A percentile compares a stretch with the other conserved stretches of the same genome.
Evolutionary conservation across 163 green algal genomes (phyloP).

Genomic region (Scenedesmus sp.): DNA sequence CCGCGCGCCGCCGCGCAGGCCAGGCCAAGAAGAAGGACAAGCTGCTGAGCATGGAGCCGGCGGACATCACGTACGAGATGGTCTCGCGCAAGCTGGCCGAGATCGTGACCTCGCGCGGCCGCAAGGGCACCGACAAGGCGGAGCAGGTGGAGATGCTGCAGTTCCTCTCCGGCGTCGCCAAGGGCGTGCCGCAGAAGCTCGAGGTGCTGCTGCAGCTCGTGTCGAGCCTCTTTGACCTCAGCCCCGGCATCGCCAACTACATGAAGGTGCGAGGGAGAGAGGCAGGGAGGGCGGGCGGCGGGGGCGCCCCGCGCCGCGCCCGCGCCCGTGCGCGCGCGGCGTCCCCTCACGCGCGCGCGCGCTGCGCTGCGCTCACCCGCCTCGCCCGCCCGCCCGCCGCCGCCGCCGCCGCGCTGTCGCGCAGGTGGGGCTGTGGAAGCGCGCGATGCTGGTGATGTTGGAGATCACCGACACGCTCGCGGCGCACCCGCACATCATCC

Average conservation of each 20-base stretch:
- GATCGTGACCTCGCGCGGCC: slow-evolving; percentile 85
- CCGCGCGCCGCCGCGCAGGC: slow-evolving; percentile 3
- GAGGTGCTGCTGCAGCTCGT: slow-evolving; percentile 90
- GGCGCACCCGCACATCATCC: slow-evolving; percentile 63
- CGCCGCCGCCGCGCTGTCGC: too few species aligned
- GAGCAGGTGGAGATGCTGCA: slow-evolving; percentile 94
- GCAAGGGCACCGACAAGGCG: slow-evolving; percentile 90
- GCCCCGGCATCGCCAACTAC: slow-evolving; percentile 81
- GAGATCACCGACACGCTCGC: slow-evolving; percentile 80
- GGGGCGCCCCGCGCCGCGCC: neutral
- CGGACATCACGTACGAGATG: slow-evolving; percentile 97
- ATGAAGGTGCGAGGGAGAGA: slow-evolving; percentile 86
- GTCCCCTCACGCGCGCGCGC: too few species aligned
- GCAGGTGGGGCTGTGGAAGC: slow-evolving; percentile 82
- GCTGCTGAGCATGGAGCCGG: slow-evolving; percentile 90
- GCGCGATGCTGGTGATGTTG: slow-evolving; percentile 79
- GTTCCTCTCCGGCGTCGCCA: slow-evolving; percentile 86
- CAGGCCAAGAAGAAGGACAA: slow-evolving; percentile 79
- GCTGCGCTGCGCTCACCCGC: too few species aligned
- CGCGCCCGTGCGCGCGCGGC: neutral
- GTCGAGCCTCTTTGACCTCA: slow-evolving; percentile 96
- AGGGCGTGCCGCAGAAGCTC: slow-evolving; percentile 87
- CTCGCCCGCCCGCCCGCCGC: too few species aligned
- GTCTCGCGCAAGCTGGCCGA: slow-evolving; percentile 94
- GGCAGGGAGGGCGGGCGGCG: too few species aligned